These are phyloP conservation scores for Sonneratia caseolaris DNA, from an alignment of 345 rosid genomes.

Conservation along the genomic window DNA sequence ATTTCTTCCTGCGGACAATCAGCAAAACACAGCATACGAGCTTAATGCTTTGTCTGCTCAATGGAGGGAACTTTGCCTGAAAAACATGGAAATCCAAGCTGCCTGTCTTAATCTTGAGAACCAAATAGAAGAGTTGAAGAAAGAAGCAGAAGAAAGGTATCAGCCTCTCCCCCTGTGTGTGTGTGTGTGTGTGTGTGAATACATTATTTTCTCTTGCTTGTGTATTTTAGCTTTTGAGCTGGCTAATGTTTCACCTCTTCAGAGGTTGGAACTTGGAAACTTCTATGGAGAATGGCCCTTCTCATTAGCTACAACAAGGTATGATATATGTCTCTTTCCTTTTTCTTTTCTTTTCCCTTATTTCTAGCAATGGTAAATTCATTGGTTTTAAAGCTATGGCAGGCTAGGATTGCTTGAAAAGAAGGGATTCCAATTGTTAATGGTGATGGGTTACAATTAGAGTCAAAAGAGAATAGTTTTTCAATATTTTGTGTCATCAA, in stretches of 20 bases:
- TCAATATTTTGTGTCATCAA: not conserved
- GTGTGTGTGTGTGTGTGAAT: not conserved
- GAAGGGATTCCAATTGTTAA: not conserved
- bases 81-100: constrained; percentile 76
- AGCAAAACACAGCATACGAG: constrained; percentile 93
- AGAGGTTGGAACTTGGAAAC: constrained; percentile 82
- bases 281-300: constrained; percentile 36
- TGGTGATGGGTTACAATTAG: not conserved
- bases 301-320: not conserved
- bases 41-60: constrained; percentile 74
- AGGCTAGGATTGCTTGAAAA: not conserved
- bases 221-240: constrained; percentile 9
- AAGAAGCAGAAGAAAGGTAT: constrained; percentile 73
- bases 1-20: constrained; percentile 11
- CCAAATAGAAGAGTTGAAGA: constrained; percentile 47
- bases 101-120: constrained; percentile 61
- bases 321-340: not conserved
- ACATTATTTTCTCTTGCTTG: constrained; percentile 1
- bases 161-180: not conserved
- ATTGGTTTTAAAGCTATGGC: not conserved
- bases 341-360: not conserved
- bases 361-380: not conserved
- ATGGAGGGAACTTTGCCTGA: constrained; percentile 84
- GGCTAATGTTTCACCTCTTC: constrained; percentile 13
- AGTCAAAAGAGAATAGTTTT: not conserved